Conservation (phyloP, 495 filamentous ascomycete species). For the Penicillium paxilli region DNA sequence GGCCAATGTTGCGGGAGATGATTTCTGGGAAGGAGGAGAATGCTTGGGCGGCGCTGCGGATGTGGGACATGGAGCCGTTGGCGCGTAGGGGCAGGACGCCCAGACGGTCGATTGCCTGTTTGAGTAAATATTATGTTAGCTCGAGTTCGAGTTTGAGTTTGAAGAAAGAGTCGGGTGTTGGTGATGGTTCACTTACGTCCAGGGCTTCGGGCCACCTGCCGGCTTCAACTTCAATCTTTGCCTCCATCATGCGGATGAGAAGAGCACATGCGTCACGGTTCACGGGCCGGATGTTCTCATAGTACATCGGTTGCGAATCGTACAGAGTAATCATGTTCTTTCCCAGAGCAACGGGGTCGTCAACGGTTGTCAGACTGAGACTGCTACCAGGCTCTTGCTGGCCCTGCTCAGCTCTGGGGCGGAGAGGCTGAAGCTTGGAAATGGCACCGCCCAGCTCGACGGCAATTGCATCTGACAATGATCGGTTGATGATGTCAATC, state of each 20-base stretch:
- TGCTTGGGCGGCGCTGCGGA: constrained; percentile 72
- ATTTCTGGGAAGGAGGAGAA: constrained; percentile 74
- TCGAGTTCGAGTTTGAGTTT: too few relatives aligned
- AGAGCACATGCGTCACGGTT: constrained; percentile 72
- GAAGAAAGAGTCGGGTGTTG: too few relatives aligned
- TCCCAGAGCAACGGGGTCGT: constrained; percentile 80
- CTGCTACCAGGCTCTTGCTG: constrained; percentile 52
- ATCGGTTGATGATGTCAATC: constrained; percentile 80
- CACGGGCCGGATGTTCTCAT: constrained; percentile 59
- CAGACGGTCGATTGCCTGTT: constrained; percentile 68
- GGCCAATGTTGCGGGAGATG: constrained; percentile 82
- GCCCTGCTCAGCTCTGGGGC: constrained; percentile 49
- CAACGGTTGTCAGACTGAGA: constrained; percentile 79
- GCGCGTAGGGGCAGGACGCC: constrained; percentile 76
- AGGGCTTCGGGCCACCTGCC: constrained; percentile 75
- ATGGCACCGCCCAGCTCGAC: constrained; percentile 77
- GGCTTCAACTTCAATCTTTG: constrained; percentile 67
- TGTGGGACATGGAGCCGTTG: constrained; percentile 64
- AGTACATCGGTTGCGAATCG: constrained; percentile 71
- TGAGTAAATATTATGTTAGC: too few relatives aligned
- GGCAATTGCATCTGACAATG: constrained; percentile 83
- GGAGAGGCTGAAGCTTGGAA: constrained; percentile 74
- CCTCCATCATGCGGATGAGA: constrained; percentile 75
- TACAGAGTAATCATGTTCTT: constrained; percentile 80
- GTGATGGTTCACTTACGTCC: constrained; percentile 82